phyloP scores from a whole-genome alignment of 345 rosid genomes.

The Schrenkiella parvula region DNA sequence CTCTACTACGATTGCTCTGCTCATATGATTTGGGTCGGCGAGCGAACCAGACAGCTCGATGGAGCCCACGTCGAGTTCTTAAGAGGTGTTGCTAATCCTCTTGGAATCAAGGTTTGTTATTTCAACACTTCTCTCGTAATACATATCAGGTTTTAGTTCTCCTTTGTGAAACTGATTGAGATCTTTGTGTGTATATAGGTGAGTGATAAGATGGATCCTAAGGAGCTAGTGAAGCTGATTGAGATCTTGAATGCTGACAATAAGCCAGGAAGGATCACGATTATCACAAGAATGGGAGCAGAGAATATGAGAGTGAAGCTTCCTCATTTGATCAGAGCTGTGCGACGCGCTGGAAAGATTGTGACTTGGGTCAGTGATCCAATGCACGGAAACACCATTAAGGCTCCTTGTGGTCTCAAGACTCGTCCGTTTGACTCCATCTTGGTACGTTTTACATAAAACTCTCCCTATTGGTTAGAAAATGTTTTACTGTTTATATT shows the following conservation, averaged over 20 bases:
- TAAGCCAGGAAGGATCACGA: constrained; percentile 81
- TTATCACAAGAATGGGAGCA: constrained; percentile 88
- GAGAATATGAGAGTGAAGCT: constrained; percentile 96
- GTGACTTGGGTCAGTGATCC: constrained; percentile 97
- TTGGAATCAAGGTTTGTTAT: constrained; percentile 62
- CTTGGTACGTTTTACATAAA: constrained; percentile 40
- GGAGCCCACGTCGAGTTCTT: constrained; percentile 77
- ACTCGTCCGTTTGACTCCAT: constrained; percentile 93
- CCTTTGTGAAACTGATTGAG: constrained; percentile 4
- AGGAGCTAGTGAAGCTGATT: constrained; percentile 75
- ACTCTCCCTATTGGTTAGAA: neutral
- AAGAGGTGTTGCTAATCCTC: constrained; percentile 73
- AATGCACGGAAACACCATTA: constrained; percentile 95
- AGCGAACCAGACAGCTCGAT: constrained; percentile 72
- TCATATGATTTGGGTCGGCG: constrained; percentile 74
- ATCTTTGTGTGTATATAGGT: constrained; percentile 43
- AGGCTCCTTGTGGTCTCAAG: constrained; percentile 95
- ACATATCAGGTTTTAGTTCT: neutral
- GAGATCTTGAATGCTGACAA: constrained; percentile 86
- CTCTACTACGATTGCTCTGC: constrained; percentile 72
- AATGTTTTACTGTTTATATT: neutral
- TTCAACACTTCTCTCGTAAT: neutral
- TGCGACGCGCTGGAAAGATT: constrained; percentile 71
- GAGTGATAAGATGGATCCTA: constrained; percentile 93
- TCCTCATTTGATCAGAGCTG: constrained; percentile 82